Evolutionary conservation across 1,284 basidiomycete genomes (phyloP).

Genomic region (Pseudozyma hubeiensis): DNA sequence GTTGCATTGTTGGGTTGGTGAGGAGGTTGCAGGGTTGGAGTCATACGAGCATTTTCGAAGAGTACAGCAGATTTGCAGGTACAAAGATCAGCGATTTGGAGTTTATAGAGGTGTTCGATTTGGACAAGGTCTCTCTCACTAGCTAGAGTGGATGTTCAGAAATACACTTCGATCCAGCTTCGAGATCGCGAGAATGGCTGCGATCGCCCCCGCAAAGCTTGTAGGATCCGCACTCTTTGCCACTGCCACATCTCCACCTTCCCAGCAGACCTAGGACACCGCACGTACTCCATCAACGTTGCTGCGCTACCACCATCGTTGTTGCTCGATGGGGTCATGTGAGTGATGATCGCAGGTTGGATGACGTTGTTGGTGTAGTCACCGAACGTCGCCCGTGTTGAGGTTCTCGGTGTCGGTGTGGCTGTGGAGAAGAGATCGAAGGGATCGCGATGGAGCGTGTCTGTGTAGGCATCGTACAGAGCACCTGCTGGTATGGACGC

Average conservation of each 20-base stretch:
- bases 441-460: conserved; percentile 7
- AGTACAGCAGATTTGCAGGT: conserved; percentile 65
- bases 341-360: conserved; percentile 24
- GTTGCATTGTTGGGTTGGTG: conserved; percentile 61
- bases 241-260: conserved; percentile 37
- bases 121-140: conserved; percentile 24
- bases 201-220: conserved; percentile 30
- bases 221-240: conserved; percentile 33
- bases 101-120: conserved; percentile 64
- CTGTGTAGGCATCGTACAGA: neutral
- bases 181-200: conserved; percentile 1
- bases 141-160: conserved; percentile 11
- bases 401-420: neutral
- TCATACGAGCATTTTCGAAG: conserved; percentile 66
- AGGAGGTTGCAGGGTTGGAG: conserved; percentile 66
- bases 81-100: conserved; percentile 64
- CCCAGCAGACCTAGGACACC: conserved; percentile 21
- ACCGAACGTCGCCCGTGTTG: conserved; percentile 5
- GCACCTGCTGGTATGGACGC: neutral
- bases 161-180: conserved; percentile 44
- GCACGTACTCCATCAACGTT: conserved; percentile 11
- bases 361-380: conserved; percentile 17
- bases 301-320: neutral
- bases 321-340: neutral
- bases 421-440: conserved; percentile 18